Base-by-base conservation (phyloP, 129 eudicot genomes). In the Flaveria robusta region DNA sequence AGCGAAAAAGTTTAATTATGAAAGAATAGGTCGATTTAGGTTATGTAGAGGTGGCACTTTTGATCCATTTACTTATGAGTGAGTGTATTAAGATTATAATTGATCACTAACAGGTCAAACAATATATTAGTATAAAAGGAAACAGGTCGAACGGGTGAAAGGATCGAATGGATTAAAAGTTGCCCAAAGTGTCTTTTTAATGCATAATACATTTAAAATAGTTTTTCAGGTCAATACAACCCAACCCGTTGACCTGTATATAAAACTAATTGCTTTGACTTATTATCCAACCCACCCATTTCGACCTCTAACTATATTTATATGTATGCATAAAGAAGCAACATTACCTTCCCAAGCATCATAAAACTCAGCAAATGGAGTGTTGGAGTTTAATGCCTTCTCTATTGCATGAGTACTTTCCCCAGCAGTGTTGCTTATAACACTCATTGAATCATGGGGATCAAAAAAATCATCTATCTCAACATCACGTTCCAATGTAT, bases 301-400 rank as follows among this genome's bases (percentile, higher is more conserved):
- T 31, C 34, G 1, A 20, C 42, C 54, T 14, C 42, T 56, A 72
- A 75, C 63, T 39, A 24, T 67, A 34, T 16, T 20, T 26, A 31
- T 16, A 63, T 15, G 2, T 29, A 23, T 16, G 4, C 8, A 74
- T 58, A 42, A 22, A 22, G 74, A 72, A 64, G 52, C 49, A n/a
- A 39, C 34, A 72, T 56, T 84, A 93, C 98, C 98, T 85, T 93
- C 98, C 93, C 96, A 87, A 54, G 98, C 98, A 91, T 93, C 98
- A 84, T 77, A 93, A 79, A 90, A 93, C 89, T 90, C 97, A 42
- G 89, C 81, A 71, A 75, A 43, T 12, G 93, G 90, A 16, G 91
- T 83, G 56, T 76, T 20, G 39, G 69, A 55, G 71, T 41, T 74
- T 60, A 81, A 69, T 39, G 85, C 51, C 68, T 80, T 85, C 16